A percentile compares a stretch with the other conserved stretches of the same genome.
phyloP scores from a whole-genome alignment of 345 rosid genomes.

The Nephelium lappaceum region DNA sequence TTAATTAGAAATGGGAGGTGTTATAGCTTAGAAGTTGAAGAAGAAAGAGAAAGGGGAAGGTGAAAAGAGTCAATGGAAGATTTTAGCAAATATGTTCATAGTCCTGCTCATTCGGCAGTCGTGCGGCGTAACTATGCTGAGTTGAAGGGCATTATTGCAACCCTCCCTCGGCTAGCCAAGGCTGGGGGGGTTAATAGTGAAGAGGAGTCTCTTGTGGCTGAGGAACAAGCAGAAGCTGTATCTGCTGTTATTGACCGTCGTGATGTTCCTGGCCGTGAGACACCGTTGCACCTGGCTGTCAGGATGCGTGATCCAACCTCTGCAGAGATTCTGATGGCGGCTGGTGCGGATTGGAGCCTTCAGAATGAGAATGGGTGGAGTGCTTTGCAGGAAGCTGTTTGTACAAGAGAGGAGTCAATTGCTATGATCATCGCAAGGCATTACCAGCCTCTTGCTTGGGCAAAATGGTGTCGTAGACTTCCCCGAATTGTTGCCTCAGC shows the following conservation, averaged over 20 bases:
- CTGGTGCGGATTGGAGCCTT: constrained; percentile 98
- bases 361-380: constrained; percentile 99
- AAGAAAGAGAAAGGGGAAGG: constrained; percentile 1
- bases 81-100: constrained; percentile 66
- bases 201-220: constrained; percentile 75
- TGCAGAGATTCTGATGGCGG: constrained; percentile 86
- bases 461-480: constrained; percentile 97
- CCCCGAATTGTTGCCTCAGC: constrained; percentile 88
- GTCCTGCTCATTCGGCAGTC: constrained; percentile 91
- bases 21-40: constrained; percentile 26
- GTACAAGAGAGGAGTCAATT: constrained; percentile 89
- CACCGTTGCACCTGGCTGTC: constrained; percentile 98
- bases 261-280: constrained; percentile 93
- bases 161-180: constrained; percentile 73
- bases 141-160: constrained; percentile 56
- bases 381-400: constrained; percentile 98
- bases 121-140: constrained; percentile 70
- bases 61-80: constrained; percentile 64
- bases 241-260: constrained; percentile 76
- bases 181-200: constrained; percentile 87
- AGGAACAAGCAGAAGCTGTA: constrained; percentile 75
- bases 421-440: constrained; percentile 90
- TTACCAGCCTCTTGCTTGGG: constrained; percentile 99
- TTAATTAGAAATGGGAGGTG: constrained; percentile 29
- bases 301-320: constrained; percentile 72